These are phyloP conservation scores for Bisporella sp. DNA, from an alignment of 2,329 filamentous ascomycete species.

Conservation along the genomic window DNA sequence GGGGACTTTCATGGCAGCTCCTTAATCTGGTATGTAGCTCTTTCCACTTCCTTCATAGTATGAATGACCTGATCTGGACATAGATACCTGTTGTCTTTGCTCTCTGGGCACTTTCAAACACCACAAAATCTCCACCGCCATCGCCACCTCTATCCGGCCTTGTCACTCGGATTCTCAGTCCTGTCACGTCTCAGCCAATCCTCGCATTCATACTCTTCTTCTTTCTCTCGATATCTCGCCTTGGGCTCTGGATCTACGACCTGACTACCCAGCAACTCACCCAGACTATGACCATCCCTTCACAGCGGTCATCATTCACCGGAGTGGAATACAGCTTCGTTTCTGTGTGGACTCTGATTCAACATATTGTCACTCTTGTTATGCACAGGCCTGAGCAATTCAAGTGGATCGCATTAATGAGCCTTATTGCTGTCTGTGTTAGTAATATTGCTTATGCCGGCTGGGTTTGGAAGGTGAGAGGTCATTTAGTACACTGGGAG, in stretches of 20 bases:
- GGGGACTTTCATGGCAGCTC: slow-evolving; percentile 35
- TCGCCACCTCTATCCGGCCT: slow-evolving; percentile 8
- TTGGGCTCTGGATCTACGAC: slow-evolving; percentile 38
- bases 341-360: slow-evolving; percentile 33
- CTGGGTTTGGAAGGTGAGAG: slow-evolving; percentile 33
- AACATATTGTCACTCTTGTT: slow-evolving; percentile 30
- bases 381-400: slow-evolving; percentile 32
- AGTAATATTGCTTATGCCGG: slow-evolving; percentile 29
- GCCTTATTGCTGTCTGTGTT: slow-evolving; percentile 26
- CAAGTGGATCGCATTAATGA: slow-evolving; percentile 31
- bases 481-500: slow-evolving; percentile 36
- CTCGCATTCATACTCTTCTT: slow-evolving; percentile 31
- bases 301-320: slow-evolving; percentile 33
- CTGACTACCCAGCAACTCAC: slow-evolving; percentile 38
- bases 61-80: background rate
- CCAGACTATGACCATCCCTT: slow-evolving; percentile 29
- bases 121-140: slow-evolving; percentile 10
- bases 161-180: slow-evolving; percentile 5
- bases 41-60: background rate
- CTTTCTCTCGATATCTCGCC: slow-evolving; percentile 35
- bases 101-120: slow-evolving; percentile 23
- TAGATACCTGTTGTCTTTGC: slow-evolving; percentile 31
- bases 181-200: slow-evolving; percentile 14
- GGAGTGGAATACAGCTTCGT: slow-evolving; percentile 35
- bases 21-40: slow-evolving; percentile 29